Base-by-base conservation (phyloP, 2,329 filamentous ascomycete species). In the Corynespora cassiicola region DNA sequence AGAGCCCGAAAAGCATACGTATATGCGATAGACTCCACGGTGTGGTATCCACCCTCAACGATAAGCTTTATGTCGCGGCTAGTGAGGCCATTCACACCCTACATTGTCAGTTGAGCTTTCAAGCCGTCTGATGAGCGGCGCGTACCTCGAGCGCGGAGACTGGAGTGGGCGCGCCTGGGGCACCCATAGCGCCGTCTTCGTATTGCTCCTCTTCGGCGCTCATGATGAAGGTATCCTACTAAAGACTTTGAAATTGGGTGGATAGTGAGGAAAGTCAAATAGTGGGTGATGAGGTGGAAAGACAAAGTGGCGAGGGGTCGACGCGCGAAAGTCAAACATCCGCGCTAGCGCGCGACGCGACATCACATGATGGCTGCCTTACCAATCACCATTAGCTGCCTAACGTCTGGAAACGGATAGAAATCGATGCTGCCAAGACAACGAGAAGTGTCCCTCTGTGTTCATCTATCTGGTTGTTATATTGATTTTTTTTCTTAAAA, bases 11-110 rank as follows among this genome's bases (percentile, higher is more conserved):
- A 14, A 25, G 62, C 78, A 36, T 81, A 87, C 65, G 94, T 97
- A 66, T 99, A 99, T 32, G 94, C 94, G 45, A 99, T 87, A 2
- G 91, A 86, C 70, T 99, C 94, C 23, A 99, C 90, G 0, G 94
- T 99, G 66, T 97, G 90, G 69, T 85, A 97, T 5, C 94, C 94
- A 24, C 88, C 91, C 61, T 97, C 92, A 12, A 95, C 77, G 15
- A 99, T 83, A 24, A 96, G 77, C 65, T 96, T 94, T 56, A 97
- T 95, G 65, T 99, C 94, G 61, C 95, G 84, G 56, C 91, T 91
- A n/a, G 91, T 96, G 52, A 97, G 74, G 10, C 92, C 92, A 29
- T 87, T 84, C 45, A 96, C 76, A 19, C 92, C 92, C 90, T 96
- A 47, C 6, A n/a, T 47, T 27, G 28, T 43, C 38, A 58, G 45